These are phyloP conservation scores for Pseudogymnoascus verrucosus DNA, from an alignment of 2,329 filamentous ascomycete genomes.

Conservation along the genomic window DNA sequence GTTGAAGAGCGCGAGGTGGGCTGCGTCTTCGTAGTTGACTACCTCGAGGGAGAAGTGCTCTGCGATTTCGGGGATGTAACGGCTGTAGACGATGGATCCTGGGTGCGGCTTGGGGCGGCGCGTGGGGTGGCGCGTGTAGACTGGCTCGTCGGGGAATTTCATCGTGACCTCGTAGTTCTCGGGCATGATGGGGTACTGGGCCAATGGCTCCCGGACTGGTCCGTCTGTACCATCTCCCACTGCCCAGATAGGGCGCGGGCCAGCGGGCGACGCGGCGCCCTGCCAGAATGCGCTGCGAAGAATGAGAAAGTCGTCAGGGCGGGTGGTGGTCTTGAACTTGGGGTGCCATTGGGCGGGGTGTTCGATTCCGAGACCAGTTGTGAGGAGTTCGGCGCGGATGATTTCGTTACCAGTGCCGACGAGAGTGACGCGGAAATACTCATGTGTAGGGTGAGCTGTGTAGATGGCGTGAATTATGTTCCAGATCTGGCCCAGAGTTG, in stretches of 20 bases:
- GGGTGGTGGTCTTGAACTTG: constrained; percentile 6
- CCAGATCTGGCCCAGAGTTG: constrained; percentile 32
- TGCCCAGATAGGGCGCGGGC: constrained; percentile 53
- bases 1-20: constrained; percentile 65
- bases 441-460: constrained; percentile 25
- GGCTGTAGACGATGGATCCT: constrained; percentile 65
- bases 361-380: constrained; percentile 20
- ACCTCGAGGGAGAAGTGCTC: constrained; percentile 74
- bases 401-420: constrained; percentile 23
- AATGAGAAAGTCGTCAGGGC: constrained; percentile 35
- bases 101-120: constrained; percentile 64
- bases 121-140: constrained; percentile 59
- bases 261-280: constrained; percentile 59
- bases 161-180: constrained; percentile 36
- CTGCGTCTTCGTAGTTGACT: constrained; percentile 55
- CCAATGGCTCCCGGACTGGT: constrained; percentile 31
- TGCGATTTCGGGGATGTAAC: constrained; percentile 67
- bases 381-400: constrained; percentile 25
- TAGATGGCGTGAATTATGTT: constrained; percentile 32
- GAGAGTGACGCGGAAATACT: constrained; percentile 30
- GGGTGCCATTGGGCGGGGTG: constrained; percentile 16
- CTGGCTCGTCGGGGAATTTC: constrained; percentile 19
- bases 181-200: constrained; percentile 33
- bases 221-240: constrained; percentile 13
- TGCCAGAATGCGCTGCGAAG: constrained; percentile 59